Conservation (phyloP, 2,329 filamentous ascomycete species). For the Mollisiaceae sp. region DNA sequence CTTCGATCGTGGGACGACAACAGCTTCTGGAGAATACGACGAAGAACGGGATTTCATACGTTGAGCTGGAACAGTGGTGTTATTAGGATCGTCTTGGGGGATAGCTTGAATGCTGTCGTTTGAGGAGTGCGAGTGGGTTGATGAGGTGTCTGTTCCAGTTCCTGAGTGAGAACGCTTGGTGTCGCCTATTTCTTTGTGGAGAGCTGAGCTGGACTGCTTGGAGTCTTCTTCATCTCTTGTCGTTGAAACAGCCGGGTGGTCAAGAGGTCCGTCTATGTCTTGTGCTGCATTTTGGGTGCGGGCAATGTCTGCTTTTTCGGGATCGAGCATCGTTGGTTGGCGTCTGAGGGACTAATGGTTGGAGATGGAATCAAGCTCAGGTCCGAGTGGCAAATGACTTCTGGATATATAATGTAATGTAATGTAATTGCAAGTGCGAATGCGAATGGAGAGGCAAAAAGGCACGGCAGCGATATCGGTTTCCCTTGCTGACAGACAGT, state of each 20-base stretch:
- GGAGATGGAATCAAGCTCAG: not conserved
- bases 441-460: not conserved
- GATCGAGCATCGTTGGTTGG: constrained; percentile 18
- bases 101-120: constrained; percentile 26
- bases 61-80: not conserved
- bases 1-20: constrained; percentile 52
- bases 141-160: constrained; percentile 19
- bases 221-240: constrained; percentile 23
- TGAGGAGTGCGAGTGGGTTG: constrained; percentile 30
- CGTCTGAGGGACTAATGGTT: not conserved
- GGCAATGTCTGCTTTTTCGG: constrained; percentile 26
- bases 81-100: constrained; percentile 12
- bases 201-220: not conserved
- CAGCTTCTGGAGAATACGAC: constrained; percentile 49
- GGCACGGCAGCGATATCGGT: not conserved
- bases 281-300: constrained; percentile 23
- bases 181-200: constrained; percentile 8
- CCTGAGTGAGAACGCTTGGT: constrained; percentile 5
- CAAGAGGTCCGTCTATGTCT: constrained; percentile 29
- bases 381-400: not conserved
- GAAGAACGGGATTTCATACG: constrained; percentile 40
- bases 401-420: not conserved
- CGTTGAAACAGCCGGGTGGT: constrained; percentile 30
- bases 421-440: not conserved
- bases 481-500: not conserved